Evolutionary conservation across 148 eudicot species (phyloP), one percentile per base, ranked within the genome.

Genomic region (Rhododendron kiyosumense): DNA sequence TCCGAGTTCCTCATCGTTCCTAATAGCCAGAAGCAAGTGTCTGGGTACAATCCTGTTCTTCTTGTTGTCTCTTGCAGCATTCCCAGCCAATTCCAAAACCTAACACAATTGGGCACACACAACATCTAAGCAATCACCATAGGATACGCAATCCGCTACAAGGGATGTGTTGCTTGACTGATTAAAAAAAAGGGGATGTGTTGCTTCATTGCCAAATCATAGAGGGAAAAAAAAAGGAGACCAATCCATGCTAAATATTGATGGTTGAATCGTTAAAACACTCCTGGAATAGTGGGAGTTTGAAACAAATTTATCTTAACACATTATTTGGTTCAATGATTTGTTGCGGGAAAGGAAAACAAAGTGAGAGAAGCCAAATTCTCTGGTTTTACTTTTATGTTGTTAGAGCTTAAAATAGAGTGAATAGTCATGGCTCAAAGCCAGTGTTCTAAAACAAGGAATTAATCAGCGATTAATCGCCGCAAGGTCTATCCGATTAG

Each of bases 1-100:
- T 24, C 91, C 91, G 3, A 89, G 91, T 78, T 89, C 91, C 76
- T 89, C 91, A 65, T 89, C 91, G 15, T 89, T 89, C 88, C 89
- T 89, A 78, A 89, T 88, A 26, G 91, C 91, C 76, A 89, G 77
- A 4, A 89, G 89, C 71, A 89, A 73, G 26, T 89, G 90, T 81
- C 90, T 89, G 1, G 91, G 91, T 46, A 89, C 83, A 20, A 89
- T 89, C 77, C 91, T 89, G 80, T 74, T 89, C 89, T 89, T 89
- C 91, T 89, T 89, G 89, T 89, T 89, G 88, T 89, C 91, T 7
- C 91, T 87, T n/a, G 91, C 91, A 12, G 91, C 91, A 87, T 89
- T 89, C 24, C 91, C 91, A 73, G 91, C 91, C 91, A 89, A 87
- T 61, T 89, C 91, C 91, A 89, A 63, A 49, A 89, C 91, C 91